Evolutionary conservation across 495 filamentous ascomycete genomes (phyloP), one percentile per base, ranked within the genome.

Genomic region (Schizothecium vesticola): DNA sequence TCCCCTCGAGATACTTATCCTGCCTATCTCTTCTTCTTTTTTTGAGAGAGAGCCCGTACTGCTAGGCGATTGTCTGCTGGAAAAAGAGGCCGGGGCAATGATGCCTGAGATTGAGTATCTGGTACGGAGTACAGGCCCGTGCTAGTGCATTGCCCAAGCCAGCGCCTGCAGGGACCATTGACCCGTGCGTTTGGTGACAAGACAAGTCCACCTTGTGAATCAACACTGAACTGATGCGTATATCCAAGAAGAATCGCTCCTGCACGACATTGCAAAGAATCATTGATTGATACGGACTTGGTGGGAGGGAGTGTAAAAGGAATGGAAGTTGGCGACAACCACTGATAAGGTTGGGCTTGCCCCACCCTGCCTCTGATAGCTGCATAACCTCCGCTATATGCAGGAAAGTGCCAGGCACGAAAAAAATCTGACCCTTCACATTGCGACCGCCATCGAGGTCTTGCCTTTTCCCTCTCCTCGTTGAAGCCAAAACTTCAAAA

Each of bases 401-500:
- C 64, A 65, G 56, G 55, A 59, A 66, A 58, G 56, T 24, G 57
- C 65, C 31, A 61, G 57, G 28, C 65, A 59, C 55, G 59, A 68
- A 70, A 74, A 76, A 76, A 77, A 73, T 76, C 71, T 75, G 72
- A 71, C 71, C 68, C 69, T 66, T 67, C 70, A 16, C 71, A 55
- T 57, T 65, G 43, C 19, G 43, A 19, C 43, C 55, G 69, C 74
- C 70, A 72, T 69, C 59, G 65, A 62, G 60, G 62, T n/a, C 26
- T 43, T 71, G 69, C 65, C 72, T 69, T 74, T 70, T 72, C 69
- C 70, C 19, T 70, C 67, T 71, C 70, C 59, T 67, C 63, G 51
- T 70, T 73, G 69, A 66, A 66, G 73, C 66, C 66, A 74, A 51
- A 61, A 68, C 67, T 69, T 72, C 71, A 64, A 70, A 69, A 74